Conservation (phyloP, 2,329 filamentous ascomycete species). For the Taxawa tesnikishii region DNA sequence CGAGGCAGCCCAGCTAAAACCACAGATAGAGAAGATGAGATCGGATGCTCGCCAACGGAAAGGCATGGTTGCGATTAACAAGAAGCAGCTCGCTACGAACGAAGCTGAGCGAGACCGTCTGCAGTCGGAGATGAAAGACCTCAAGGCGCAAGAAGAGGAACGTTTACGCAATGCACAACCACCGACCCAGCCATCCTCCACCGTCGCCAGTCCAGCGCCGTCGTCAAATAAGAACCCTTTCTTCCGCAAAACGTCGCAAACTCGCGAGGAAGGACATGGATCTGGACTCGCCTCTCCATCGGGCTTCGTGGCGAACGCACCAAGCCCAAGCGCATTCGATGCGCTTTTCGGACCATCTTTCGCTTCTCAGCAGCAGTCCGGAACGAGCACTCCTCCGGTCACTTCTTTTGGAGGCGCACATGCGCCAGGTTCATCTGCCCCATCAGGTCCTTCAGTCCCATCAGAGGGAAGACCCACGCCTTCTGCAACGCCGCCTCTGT, state of each 20-base stretch:
- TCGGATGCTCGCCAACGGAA: conserved; percentile 91
- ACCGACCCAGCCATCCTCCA: conserved; percentile 22
- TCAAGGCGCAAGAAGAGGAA: conserved; percentile 42
- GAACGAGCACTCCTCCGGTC: conserved; percentile 32
- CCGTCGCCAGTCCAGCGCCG: conserved; percentile 53
- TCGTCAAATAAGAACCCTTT: conserved; percentile 79
- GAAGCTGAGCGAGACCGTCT: conserved; percentile 83
- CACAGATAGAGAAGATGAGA: conserved; percentile 84
- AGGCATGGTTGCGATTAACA: conserved; percentile 93
- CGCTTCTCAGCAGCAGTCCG: conserved; percentile 20
- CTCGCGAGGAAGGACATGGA: conserved; percentile 4
- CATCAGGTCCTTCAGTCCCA: conserved; percentile 26
- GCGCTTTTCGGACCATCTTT: conserved; percentile 26
- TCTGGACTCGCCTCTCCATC: conserved; percentile 5
- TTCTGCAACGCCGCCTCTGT: conserved; percentile 50
- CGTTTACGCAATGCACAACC: conserved; percentile 34
- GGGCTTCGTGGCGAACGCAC: conserved; percentile 10
- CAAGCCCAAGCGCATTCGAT: conserved; percentile 23
- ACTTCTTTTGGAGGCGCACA: conserved; percentile 47
- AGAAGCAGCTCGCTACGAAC: conserved; percentile 86
- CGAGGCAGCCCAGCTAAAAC: conserved; percentile 73
- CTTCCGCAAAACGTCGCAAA: conserved; percentile 51
- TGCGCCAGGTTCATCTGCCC: conserved; percentile 23
- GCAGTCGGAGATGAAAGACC: conserved; percentile 62
- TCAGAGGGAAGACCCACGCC: conserved; percentile 41